phyloP scores from a whole-genome alignment of 2,329 filamentous ascomycete genomes.

The Lachnellula occidentalis region DNA sequence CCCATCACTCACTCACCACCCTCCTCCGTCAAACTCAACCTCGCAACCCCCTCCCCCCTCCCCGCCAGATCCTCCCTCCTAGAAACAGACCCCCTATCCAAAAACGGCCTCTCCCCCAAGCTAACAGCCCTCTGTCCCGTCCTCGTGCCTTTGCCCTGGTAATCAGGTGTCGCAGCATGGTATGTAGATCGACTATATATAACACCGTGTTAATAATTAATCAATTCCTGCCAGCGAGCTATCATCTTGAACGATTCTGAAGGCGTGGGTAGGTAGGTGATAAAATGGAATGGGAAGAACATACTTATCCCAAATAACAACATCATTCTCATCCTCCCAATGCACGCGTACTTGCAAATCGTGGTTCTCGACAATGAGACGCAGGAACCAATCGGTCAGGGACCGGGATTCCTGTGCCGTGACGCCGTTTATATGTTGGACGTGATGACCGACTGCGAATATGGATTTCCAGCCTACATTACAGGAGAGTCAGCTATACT shows the following conservation, averaged over 20 bases:
- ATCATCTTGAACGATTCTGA: too few relatives aligned
- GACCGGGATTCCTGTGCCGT: slow-evolving; percentile 46
- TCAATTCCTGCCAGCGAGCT: too few relatives aligned
- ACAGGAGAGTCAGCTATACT: too few relatives aligned
- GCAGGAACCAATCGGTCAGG: slow-evolving; percentile 37
- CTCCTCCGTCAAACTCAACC: too few relatives aligned
- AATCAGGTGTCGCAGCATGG: slow-evolving; percentile 55
- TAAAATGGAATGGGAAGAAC: too few relatives aligned
- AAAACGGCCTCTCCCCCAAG: slow-evolving; percentile 43
- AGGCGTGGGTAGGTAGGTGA: too few relatives aligned
- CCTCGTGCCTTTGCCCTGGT: slow-evolving; percentile 37
- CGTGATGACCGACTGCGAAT: slow-evolving; percentile 46
- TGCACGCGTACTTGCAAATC: slow-evolving; percentile 43
- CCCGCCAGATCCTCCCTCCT: background rate
- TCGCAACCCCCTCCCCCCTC: too few relatives aligned
- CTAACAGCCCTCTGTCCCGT: slow-evolving; percentile 41
- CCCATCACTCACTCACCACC: too few relatives aligned
- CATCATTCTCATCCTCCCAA: slow-evolving; percentile 37
- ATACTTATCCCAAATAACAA: slow-evolving; percentile 25
- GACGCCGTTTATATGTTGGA: slow-evolving; percentile 47
- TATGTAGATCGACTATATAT: slow-evolving; percentile 46
- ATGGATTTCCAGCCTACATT: slow-evolving; percentile 53
- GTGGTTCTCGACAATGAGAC: slow-evolving; percentile 46
- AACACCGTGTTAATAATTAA: too few relatives aligned
- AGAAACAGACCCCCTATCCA: slow-evolving; percentile 32